Evolutionary conservation across 108 stramenopile species (phyloP).

Genomic region (Parmales sp.): DNA sequence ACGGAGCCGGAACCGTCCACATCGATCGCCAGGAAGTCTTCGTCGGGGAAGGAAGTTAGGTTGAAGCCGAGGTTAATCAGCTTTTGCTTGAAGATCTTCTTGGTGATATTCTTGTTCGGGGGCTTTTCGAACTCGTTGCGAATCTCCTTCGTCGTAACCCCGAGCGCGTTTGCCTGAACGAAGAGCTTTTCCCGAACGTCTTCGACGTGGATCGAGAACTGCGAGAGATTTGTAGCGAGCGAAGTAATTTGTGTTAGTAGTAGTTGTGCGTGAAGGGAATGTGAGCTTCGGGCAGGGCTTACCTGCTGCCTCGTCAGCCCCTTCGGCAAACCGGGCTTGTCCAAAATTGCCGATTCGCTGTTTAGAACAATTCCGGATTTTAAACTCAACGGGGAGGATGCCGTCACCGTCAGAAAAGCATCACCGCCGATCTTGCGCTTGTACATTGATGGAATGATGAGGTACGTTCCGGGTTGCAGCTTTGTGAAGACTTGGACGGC

Average conservation of each 20-base stretch:
- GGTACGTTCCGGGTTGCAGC: slow-evolving; percentile 9
- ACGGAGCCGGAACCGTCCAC: slow-evolving; percentile 1
- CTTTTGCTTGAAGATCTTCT: slow-evolving; percentile 9
- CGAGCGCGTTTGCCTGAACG: slow-evolving; percentile 13
- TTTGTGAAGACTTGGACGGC: slow-evolving; percentile 9
- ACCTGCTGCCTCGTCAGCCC: slow-evolving; percentile 9
- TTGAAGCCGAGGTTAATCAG: slow-evolving; percentile 18
- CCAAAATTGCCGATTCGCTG: neutral
- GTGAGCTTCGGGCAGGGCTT: too few relatives aligned
- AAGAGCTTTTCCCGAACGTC: slow-evolving; percentile 13
- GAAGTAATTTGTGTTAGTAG: too few relatives aligned
- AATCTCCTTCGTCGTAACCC: neutral
- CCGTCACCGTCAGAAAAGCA: slow-evolving; percentile 10
- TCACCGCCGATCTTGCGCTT: slow-evolving; percentile 11
- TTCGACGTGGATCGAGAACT: slow-evolving; percentile 14
- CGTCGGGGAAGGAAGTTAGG: slow-evolving; percentile 22
- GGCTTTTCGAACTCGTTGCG: neutral
- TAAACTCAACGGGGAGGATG: neutral
- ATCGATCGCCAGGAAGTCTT: slow-evolving; percentile 21
- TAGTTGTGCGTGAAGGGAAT: too few relatives aligned
- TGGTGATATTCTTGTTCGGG: neutral
- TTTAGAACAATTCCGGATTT: neutral
- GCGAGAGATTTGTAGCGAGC: too few relatives aligned
- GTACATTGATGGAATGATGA: slow-evolving; percentile 18
- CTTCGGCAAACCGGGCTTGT: neutral